phyloP scores from a whole-genome alignment of 2,329 filamentous ascomycete genomes.

The Colletotrichum phormii region DNA sequence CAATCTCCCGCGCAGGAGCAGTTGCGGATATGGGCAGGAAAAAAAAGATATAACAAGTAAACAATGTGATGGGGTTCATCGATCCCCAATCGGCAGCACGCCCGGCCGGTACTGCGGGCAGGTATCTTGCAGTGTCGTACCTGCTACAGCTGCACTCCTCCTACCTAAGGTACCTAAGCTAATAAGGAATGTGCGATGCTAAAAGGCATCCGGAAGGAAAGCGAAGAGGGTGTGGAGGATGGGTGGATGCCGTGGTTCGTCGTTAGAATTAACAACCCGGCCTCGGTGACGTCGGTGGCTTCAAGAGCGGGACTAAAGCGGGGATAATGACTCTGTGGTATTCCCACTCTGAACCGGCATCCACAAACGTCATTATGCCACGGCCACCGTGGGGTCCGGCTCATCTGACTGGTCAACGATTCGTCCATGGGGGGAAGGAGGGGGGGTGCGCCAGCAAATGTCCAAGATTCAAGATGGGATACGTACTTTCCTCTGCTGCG shows the following conservation, averaged over 20 bases:
- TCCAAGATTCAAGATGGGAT: background rate
- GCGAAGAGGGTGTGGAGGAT: background rate
- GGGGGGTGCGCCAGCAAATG: background rate
- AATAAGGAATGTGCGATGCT: background rate
- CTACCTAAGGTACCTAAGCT: background rate
- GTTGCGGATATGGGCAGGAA: slow-evolving; percentile 14
- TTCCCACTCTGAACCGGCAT: slow-evolving; percentile 22
- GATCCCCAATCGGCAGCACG: slow-evolving; percentile 19
- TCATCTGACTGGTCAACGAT: slow-evolving; percentile 8
- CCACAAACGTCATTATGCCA: slow-evolving; percentile 33
- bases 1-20: background rate
- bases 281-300: slow-evolving; percentile 31
- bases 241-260: slow-evolving; percentile 26
- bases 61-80: slow-evolving; percentile 8
- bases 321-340: slow-evolving; percentile 24
- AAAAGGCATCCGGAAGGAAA: background rate
- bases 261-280: slow-evolving; percentile 32
- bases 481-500: background rate
- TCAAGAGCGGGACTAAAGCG: background rate
- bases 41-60: background rate
- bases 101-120: slow-evolving; percentile 2
- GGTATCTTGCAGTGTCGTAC: background rate
- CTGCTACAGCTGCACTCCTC: background rate
- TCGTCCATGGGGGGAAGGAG: background rate
- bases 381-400: background rate